phyloP scores from a whole-genome alignment of 1,284 basidiomycete species.

The Pseudozyma pruni region DNA sequence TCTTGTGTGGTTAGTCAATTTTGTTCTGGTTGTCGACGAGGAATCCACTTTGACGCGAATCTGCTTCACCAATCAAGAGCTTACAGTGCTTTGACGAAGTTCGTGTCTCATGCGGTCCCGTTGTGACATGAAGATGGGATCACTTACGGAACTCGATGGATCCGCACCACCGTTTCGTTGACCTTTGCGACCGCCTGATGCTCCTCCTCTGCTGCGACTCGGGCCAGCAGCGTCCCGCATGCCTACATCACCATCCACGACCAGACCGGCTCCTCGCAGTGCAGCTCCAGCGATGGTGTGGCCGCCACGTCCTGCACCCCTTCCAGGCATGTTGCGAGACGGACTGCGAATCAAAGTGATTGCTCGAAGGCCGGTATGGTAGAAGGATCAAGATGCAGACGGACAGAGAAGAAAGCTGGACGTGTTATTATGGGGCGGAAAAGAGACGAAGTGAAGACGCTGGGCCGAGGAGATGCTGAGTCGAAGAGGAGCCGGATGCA shows the following conservation, averaged over 20 bases:
- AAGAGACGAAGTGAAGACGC: too few species aligned
- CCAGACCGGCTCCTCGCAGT: constrained; percentile 45
- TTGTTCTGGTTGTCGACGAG: too few species aligned
- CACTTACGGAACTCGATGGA: constrained; percentile 42
- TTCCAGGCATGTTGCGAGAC: constrained; percentile 25
- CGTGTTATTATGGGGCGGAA: too few species aligned
- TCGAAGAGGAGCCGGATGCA: too few species aligned
- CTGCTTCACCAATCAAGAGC: too few species aligned
- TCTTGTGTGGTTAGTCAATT: not conserved
- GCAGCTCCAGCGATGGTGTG: constrained; percentile 48
- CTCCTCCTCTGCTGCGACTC: constrained; percentile 32
- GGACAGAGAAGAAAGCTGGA: not conserved
- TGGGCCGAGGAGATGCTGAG: too few species aligned
- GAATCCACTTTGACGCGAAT: too few species aligned
- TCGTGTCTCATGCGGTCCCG: too few species aligned
- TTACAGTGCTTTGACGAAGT: too few species aligned
- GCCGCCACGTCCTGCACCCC: constrained; percentile 28
- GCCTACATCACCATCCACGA: constrained; percentile 40
- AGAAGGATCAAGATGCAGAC: not conserved
- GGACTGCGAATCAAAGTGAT: not conserved
- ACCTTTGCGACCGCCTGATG: constrained; percentile 27
- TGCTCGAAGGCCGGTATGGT: not conserved
- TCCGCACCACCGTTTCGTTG: constrained; percentile 22
- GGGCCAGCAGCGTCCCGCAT: constrained; percentile 48
- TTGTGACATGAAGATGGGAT: too few species aligned